Conservation (phyloP, 352 stramenopile genomes). For the Phytopythium helicoides region DNA sequence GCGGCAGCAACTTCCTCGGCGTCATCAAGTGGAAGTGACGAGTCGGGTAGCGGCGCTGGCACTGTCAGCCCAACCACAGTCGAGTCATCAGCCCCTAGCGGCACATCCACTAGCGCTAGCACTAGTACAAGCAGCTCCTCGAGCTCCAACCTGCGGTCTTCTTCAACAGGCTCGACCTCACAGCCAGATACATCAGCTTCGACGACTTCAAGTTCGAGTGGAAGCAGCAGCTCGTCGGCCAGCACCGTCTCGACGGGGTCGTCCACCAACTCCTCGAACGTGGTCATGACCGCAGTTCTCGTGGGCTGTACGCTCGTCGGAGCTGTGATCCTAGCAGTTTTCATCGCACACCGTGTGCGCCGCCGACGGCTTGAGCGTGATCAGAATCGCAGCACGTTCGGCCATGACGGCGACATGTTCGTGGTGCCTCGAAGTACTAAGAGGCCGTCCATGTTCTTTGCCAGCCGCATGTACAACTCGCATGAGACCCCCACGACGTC, state of each 20-base stretch:
- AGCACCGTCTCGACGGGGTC: neutral
- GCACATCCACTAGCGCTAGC: constrained; percentile 1
- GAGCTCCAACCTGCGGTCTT: neutral
- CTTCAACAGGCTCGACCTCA: neutral
- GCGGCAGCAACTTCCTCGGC: neutral
- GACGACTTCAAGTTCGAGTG: neutral
- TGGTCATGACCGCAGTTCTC: constrained; percentile 41
- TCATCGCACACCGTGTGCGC: constrained; percentile 40
- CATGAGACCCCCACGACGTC: constrained; percentile 16
- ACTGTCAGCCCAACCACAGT: neutral
- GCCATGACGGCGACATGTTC: constrained; percentile 28
- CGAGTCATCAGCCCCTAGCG: neutral
- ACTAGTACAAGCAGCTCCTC: constrained; percentile 5
- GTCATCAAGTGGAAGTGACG: neutral
- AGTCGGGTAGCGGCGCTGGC: neutral
- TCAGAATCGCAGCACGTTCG: constrained; percentile 24
- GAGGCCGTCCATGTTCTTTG: constrained; percentile 6
- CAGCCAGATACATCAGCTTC: neutral
- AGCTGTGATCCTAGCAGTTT: constrained; percentile 42
- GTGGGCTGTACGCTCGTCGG: constrained; percentile 37
- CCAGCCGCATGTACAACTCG: constrained; percentile 14
- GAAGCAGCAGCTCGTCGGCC: neutral
- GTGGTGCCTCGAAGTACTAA: constrained; percentile 12
- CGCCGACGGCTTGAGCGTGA: constrained; percentile 18
- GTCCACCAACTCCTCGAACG: constrained; percentile 17